Evolutionary conservation across 208 protist genomes (phyloP), one percentile per base, ranked within the genome.

Genomic region (Trypanosoma mega): DNA sequence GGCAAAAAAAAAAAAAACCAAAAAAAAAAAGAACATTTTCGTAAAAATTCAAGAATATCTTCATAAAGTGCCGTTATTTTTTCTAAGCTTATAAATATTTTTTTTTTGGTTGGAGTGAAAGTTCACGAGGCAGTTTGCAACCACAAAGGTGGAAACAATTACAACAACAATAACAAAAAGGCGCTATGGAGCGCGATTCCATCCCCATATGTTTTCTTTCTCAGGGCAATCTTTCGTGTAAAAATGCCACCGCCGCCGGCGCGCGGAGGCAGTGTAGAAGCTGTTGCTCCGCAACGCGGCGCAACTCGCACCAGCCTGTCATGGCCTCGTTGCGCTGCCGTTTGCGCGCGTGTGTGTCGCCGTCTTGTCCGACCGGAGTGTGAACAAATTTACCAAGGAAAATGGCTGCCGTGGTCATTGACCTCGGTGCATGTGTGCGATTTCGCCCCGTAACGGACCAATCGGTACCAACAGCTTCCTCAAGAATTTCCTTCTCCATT

Each of bases 231-330:
- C 50, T 29, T 36, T 12, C 3, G n/a, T n/a, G n/a, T n/a, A n/a
- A n/a, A n/a, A n/a, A n/a, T 0, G 24, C n/a, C 30, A 39, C 27
- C n/a, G 37, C 24, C 30, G 34, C 33, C 33, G 49, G 48, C 11
- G 48, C n/a, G 26, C 59, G 59, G n/a, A 30, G 49, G 20, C 37
- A 18, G 12, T 41, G 36, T 23, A 57, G 48, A 11, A 54, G 12
- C 14, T 57, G 6, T n/a, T 11, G 34, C 49, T n/a, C 26, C 34
- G 49, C 49, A 16, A 65, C 26, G 11, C 49, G 59, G 59, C 48
- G 16, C 18, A 65, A 39, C 21, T 26, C 6, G 8, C 16, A 2
- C 59, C 59, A 65, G 8, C 11, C 23, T 11, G 12, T n/a, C n/a
- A n/a, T 29, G 14, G 7, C 16, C 14, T 49, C 36, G n/a, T 33